phyloP scores from a whole-genome alignment of 2,329 filamentous ascomycete genomes.

The Stemphylium lycopersici region DNA sequence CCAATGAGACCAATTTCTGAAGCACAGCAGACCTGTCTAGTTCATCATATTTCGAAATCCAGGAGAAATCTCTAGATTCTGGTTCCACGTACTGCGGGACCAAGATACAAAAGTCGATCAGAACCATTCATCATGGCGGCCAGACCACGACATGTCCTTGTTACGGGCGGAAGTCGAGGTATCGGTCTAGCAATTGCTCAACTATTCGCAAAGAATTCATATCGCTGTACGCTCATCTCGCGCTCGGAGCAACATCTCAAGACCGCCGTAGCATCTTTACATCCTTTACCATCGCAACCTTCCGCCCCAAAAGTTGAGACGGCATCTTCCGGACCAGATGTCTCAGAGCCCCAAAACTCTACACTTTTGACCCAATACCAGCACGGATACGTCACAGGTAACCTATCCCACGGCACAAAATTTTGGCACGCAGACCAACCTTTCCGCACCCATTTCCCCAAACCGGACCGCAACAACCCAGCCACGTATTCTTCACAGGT shows the following conservation, averaged over 20 bases:
- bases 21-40: no score
- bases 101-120: not conserved
- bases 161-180: constrained; percentile 48
- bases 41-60: no score
- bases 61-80: no score
- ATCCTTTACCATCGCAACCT: constrained; percentile 14
- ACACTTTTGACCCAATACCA: not conserved
- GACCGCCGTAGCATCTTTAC: constrained; percentile 30
- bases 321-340: not conserved
- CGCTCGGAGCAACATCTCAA: constrained; percentile 33
- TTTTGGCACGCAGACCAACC: constrained; percentile 31
- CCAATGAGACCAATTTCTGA: no score
- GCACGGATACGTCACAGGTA: constrained; percentile 36
- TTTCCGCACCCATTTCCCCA: constrained; percentile 10
- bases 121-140: not conserved
- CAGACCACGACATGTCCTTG: constrained; percentile 37
- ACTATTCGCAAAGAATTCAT: constrained; percentile 37
- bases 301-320: not conserved
- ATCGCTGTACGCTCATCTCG: constrained; percentile 42
- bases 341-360: no score
- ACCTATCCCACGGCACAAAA: constrained; percentile 23
- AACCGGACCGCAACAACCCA: not conserved
- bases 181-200: constrained; percentile 49
- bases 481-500: constrained; percentile 18
- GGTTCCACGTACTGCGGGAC: no score